Evolutionary conservation across 2,329 filamentous ascomycete species (phyloP), one percentile per base, ranked within the genome.

Genomic region (Oidium heveae): DNA sequence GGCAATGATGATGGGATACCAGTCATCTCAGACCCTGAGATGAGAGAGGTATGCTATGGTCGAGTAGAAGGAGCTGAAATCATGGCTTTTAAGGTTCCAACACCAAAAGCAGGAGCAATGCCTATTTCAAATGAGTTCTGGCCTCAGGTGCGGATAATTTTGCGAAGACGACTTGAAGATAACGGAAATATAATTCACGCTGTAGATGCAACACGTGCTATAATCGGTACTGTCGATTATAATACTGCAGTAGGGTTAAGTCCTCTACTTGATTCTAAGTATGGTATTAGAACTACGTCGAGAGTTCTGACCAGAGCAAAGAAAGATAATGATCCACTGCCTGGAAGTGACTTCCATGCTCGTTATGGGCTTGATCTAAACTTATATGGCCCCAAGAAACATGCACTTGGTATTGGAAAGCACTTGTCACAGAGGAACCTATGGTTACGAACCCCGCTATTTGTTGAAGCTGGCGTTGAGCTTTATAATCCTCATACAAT

Each of bases 1-100:
- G 58, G 50, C n/a, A 46, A 70, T 18, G 80, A 83, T 46, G 75
- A 79, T 28, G 76, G 82, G 10, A 63, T 78, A 4, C 67, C 74
- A 20, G 69, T 79, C 37, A 66, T 79, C 15, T 72, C 74, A 44
- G 74, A 84, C 55, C 72, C 77, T 33, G 74, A 71, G 50, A 74
- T 79, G 20, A 77, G 85, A 63, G 79, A 86, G 62, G 82, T 93
- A 3, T 93, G 86, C 67, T 87, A 84, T 63, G 86, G 86, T 44
- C 82, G 83, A 68, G 68, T 93, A 20, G 79, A 86, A 55, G 74
- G 73, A 18, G 76, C 79, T 2, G 75, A 70, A 54, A 70, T 91
- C 44, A 78, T 80, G 58, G 82, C 81, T 57, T 74, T 77, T 61
- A 69, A 71, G 37, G 77, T 89, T 1, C 86, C 86, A 0, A 76